Evolutionary conservation across 257 asterid genomes (phyloP).

Genomic region (Hygrophila difformis): DNA sequence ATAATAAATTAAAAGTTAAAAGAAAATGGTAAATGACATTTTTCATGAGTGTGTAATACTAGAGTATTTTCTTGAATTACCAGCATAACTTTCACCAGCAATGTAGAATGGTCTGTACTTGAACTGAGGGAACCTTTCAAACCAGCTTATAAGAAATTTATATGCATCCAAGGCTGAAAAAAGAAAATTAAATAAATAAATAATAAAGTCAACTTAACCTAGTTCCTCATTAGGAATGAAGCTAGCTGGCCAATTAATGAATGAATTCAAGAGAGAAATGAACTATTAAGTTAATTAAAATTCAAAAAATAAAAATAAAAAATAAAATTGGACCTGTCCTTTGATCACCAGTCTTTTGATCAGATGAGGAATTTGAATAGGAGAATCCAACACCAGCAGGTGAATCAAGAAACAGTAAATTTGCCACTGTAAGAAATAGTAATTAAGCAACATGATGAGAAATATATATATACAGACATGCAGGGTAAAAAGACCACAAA

Average conservation of each 20-base stretch:
- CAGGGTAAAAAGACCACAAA: too few species aligned
- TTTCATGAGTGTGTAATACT: too few species aligned
- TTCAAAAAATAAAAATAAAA: not conserved
- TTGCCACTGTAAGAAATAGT: constrained; percentile 51
- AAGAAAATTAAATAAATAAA: not conserved
- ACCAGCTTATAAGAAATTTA: constrained; percentile 42
- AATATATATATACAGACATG: too few species aligned
- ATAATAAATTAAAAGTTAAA: too few species aligned
- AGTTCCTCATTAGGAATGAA: not conserved
- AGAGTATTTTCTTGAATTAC: too few species aligned
- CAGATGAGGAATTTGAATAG: constrained; percentile 42
- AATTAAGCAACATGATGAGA: too few species aligned
- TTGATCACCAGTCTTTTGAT: constrained; percentile 33
- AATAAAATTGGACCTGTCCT: constrained; percentile 31
- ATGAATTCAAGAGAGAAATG: not conserved
- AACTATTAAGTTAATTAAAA: too few species aligned
- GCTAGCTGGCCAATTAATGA: not conserved
- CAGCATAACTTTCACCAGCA: too few species aligned
- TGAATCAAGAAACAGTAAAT: constrained; percentile 54
- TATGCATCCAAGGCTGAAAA: constrained; percentile 43
- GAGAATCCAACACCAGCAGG: constrained; percentile 75
- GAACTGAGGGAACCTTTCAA: constrained; percentile 50
- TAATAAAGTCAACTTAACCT: too few species aligned
- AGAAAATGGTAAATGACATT: too few species aligned
- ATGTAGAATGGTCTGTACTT: too few species aligned